A percentile compares a stretch with the other conserved stretches of the same genome.
phyloP scores from a whole-genome alignment of 2,329 filamentous ascomycete species.

The Hymenoscyphus fructigenus region DNA sequence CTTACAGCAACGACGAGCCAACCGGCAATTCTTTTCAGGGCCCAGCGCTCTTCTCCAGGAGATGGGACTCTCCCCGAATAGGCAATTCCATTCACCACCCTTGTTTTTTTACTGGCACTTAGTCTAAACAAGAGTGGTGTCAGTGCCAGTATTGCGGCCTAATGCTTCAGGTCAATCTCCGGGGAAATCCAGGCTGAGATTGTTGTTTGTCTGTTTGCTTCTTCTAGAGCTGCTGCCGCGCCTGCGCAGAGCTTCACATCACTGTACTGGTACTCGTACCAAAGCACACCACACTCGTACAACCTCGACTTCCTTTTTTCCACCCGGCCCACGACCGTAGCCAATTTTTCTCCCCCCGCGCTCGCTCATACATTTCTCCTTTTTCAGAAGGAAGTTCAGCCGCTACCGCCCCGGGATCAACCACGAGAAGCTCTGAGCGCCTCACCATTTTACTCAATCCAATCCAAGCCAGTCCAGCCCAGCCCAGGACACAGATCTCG shows the following conservation, averaged over 20 bases:
- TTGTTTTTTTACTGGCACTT: too few species aligned
- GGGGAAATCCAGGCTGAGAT: constrained; percentile 5
- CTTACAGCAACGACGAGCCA: too few species aligned
- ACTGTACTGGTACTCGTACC: background rate
- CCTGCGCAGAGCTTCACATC: too few species aligned
- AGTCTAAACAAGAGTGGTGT: background rate
- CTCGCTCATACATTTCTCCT: background rate
- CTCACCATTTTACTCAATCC: constrained; percentile 27
- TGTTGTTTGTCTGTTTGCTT: constrained; percentile 9
- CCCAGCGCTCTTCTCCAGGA: too few species aligned
- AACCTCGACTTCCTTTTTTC: background rate
- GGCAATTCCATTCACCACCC: too few species aligned
- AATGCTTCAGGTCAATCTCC: background rate
- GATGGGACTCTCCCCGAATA: too few species aligned
- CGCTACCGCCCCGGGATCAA: constrained; percentile 17
- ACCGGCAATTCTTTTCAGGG: too few species aligned
- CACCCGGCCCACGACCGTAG: background rate
- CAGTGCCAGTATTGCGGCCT: background rate
- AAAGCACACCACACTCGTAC: background rate
- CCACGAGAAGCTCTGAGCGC: constrained; percentile 17
- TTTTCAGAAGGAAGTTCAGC: background rate
- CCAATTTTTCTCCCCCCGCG: background rate
- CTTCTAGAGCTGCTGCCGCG: constrained; percentile 2
- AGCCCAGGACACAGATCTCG: background rate
- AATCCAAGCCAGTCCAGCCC: constrained; percentile 14